phyloP scores from a whole-genome alignment of 2,329 filamentous ascomycete species.

The Paraconiothyrium sp. region DNA sequence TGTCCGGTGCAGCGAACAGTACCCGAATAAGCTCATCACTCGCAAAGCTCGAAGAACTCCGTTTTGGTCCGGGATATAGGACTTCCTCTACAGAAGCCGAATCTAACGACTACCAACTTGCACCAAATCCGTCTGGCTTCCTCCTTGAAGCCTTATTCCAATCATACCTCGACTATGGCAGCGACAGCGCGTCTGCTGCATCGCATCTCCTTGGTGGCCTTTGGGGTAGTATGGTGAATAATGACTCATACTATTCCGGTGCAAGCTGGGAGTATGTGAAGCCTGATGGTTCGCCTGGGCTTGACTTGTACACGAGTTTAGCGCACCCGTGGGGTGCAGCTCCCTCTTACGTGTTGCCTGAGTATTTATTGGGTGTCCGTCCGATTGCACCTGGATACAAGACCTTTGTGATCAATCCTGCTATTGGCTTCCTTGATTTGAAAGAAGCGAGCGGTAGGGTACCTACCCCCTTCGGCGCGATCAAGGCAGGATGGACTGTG shows the following conservation, averaged over 20 bases:
- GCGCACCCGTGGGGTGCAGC: constrained; percentile 58
- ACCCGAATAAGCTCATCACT: constrained; percentile 39
- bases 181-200: constrained; percentile 20
- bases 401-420: constrained; percentile 12
- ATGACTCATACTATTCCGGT: constrained; percentile 50
- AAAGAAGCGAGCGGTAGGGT: constrained; percentile 10
- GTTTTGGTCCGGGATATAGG: constrained; percentile 51
- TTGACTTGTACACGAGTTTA: constrained; percentile 55
- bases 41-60: constrained; percentile 38
- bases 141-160: constrained; percentile 51
- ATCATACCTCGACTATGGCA: constrained; percentile 28
- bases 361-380: constrained; percentile 29
- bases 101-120: constrained; percentile 27
- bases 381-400: constrained; percentile 23
- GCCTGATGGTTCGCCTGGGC: constrained; percentile 51
- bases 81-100: constrained; percentile 19
- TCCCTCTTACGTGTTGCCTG: constrained; percentile 54
- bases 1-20: constrained; percentile 45
- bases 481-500: constrained; percentile 7
- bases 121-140: constrained; percentile 59
- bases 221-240: constrained; percentile 55
- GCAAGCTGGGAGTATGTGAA: constrained; percentile 59
- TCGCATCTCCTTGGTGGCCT: constrained; percentile 49
- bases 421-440: constrained; percentile 7
- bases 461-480: neutral